A percentile compares a stretch with the other conserved stretches of the same genome.
Evolutionary conservation across 345 rosid genomes (phyloP).

Genomic region (Clausena lansium): DNA sequence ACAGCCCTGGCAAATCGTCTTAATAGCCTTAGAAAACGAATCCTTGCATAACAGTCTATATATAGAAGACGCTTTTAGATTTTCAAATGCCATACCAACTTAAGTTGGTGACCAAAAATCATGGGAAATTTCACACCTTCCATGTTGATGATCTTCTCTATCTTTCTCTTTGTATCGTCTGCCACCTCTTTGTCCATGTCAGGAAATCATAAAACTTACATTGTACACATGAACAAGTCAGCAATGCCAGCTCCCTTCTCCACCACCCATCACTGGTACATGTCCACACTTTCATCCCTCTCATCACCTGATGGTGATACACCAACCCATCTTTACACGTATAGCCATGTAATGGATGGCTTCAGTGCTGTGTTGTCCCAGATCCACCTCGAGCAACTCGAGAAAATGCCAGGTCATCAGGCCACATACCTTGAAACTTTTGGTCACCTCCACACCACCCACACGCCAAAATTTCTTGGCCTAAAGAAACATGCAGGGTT

Average conservation of each 20-base stretch:
- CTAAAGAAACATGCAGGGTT: constrained; percentile 30
- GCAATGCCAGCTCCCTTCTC: constrained; percentile 36
- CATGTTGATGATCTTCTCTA: constrained; percentile 17
- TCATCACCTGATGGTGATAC: constrained; percentile 24
- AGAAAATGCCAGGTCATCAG: constrained; percentile 30
- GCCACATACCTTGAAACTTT: constrained; percentile 44
- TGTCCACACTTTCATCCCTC: constrained; percentile 37
- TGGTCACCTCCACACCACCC: constrained; percentile 40
- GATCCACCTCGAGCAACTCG: constrained; percentile 37
- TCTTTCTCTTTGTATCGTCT: constrained; percentile 14
- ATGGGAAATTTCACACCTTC: constrained; percentile 6
- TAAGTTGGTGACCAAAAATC: constrained; percentile 6
- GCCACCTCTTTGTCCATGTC: constrained; percentile 2
- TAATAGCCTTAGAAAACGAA: neutral
- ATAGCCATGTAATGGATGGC: constrained; percentile 43
- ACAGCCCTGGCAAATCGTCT: neutral
- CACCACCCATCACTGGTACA: constrained; percentile 44
- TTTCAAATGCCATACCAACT: neutral
- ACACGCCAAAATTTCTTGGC: constrained; percentile 38
- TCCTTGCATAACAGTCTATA: neutral
- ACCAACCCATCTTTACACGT: constrained; percentile 46
- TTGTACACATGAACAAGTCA: constrained; percentile 45
- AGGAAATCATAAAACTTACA: constrained; percentile 24
- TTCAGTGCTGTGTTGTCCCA: constrained; percentile 42
- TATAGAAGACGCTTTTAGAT: constrained; percentile 1